These are phyloP conservation scores for Esteya vermicola DNA, from an alignment of 2,329 filamentous ascomycete genomes.

Conservation along the genomic window DNA sequence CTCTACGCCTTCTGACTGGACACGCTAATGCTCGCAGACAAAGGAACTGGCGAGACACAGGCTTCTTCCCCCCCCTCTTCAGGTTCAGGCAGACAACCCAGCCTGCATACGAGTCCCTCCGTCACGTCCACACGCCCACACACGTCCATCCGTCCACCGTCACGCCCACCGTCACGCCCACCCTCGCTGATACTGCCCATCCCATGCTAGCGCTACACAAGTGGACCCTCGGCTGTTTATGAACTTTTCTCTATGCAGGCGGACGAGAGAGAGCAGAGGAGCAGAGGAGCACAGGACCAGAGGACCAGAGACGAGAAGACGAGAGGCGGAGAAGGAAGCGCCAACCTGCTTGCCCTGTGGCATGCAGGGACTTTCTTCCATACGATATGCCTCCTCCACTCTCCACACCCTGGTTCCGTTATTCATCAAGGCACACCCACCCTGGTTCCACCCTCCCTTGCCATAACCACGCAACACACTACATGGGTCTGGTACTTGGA, in stretches of 20 bases:
- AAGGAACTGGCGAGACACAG: conserved; percentile 1
- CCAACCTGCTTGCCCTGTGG: conserved; percentile 1
- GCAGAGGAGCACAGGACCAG: too few relatives aligned
- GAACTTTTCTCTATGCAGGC: too few relatives aligned
- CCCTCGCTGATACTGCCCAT: conserved; percentile 4
- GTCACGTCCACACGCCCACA: too few relatives aligned
- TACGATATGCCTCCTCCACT: neutral
- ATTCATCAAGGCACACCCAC: conserved; percentile 6
- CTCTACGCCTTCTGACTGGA: conserved; percentile 1
- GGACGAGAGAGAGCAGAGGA: too few relatives aligned
- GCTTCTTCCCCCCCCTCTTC: too few relatives aligned
- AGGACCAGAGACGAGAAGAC: too few relatives aligned
- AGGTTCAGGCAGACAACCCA: neutral
- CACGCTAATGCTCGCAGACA: conserved; percentile 4
- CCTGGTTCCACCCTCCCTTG: conserved; percentile 4
- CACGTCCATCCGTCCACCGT: too few relatives aligned
- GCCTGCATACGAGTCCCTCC: too few relatives aligned
- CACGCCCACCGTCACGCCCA: conserved; percentile 1
- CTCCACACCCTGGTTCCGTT: conserved; percentile 1
- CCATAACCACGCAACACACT: conserved; percentile 8
- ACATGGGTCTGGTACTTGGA: too few relatives aligned
- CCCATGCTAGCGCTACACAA: neutral
- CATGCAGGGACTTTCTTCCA: conserved; percentile 4
- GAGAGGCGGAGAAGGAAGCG: too few relatives aligned
- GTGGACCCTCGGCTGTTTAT: too few relatives aligned